Percentiles rank a stretch among this genome's conserved stretches.
These are phyloP conservation scores for Blastobotrys elegans DNA, from an alignment of 1,139 yeast genomes.

Conservation along the genomic window DNA sequence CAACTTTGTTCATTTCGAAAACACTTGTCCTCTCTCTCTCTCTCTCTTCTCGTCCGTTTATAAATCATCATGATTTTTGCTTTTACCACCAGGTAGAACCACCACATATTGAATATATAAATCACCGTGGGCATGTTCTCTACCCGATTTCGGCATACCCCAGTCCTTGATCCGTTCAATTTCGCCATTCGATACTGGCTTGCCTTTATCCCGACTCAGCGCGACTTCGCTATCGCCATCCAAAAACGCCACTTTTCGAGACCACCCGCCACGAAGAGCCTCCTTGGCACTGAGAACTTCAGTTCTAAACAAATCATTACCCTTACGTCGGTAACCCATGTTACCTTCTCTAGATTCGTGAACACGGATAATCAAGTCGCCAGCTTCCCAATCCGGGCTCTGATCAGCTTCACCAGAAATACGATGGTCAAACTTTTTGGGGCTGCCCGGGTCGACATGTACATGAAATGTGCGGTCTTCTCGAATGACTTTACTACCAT, in stretches of 20 bases:
- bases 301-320: conserved; percentile 68
- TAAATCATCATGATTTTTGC: conserved; percentile 8
- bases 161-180: conserved; percentile 62
- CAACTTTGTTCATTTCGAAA: conserved; percentile 29
- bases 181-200: conserved; percentile 57
- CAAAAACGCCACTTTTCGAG: conserved; percentile 56
- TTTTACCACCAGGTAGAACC: conserved; percentile 40
- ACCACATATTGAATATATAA: conserved; percentile 67
- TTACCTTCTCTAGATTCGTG: conserved; percentile 39
- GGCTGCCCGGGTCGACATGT: conserved; percentile 65
- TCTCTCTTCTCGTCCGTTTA: neutral
- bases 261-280: conserved; percentile 78
- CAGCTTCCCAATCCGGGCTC: conserved; percentile 75
- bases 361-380: conserved; percentile 63
- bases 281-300: conserved; percentile 72
- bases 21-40: no score
- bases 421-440: conserved; percentile 53
- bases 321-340: conserved; percentile 83
- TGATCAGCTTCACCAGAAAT: conserved; percentile 79
- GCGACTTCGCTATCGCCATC: conserved; percentile 49
- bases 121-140: conserved; percentile 63
- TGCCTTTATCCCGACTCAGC: conserved; percentile 48
- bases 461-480: conserved; percentile 55
- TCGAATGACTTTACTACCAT: conserved; percentile 61
- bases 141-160: conserved; percentile 73